Base-by-base conservation (phyloP, 495 filamentous ascomycete species). In the Lentithecium fluviatile region DNA sequence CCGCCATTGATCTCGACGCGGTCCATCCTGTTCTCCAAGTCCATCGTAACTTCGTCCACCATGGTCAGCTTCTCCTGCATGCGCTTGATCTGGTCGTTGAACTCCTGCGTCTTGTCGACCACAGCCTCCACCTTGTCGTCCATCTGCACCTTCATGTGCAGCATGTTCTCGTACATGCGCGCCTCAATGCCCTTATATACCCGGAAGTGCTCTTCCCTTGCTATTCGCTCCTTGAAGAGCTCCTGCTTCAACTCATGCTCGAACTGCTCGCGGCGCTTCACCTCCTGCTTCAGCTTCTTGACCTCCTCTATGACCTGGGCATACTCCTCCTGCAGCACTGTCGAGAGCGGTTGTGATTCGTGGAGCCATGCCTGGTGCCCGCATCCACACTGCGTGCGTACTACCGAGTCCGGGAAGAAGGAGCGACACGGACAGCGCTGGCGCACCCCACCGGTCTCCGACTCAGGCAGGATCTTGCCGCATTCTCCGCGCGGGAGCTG, bases 311-410 rank as follows among this genome's bases (percentile, higher is more conserved):
- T 43, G 20, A 69, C 60, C 11, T 29, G 17, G 3, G 61, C 45
- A 26, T 67, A 56, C 52, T 71, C 64, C 34, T 71, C 60, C 38
- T 65, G 46, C 15, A 64, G 49, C 6, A 67, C 67, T 0, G 60
- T 45, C 1, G 59, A 49, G 36, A 69, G 19, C 1, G 67, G 58
- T 38, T 69, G 63, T 1, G 40, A 55, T 37, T 66, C 66, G 52
- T 75, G 72, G 25, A 68, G 62, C 62, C 71, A 75, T 47, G 72
- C 72, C 50, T 72, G 71, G 52, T 75, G 72, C 17, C 72, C 71
- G 52, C 72, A 75, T 3, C 69, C 66, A 43, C 72, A 75, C 21
- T 21, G 50, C n/a, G 72, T 67, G 50, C 70, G 70, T 11, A 69
- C 59, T 5, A 71, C 40, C 2, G 49, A 52, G 46, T 59, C 51